Conservation (phyloP, 495 filamentous ascomycete genomes). For the Aspergillus homomorphus region DNA sequence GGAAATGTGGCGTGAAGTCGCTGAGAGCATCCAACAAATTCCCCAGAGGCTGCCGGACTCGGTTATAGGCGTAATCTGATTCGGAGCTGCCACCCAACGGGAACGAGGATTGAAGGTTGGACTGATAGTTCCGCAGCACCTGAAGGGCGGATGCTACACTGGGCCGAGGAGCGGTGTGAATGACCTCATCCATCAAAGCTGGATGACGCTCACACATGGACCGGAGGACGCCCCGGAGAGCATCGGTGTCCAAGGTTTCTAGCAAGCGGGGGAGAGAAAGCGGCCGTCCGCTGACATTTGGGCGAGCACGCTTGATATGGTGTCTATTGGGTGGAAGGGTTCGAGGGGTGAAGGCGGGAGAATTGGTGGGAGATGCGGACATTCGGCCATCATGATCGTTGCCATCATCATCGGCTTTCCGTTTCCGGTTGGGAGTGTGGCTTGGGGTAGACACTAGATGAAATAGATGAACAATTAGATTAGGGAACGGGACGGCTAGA, state of each 20-base stretch:
- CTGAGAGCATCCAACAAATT: slow-evolving; percentile 83
- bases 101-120: slow-evolving; percentile 71
- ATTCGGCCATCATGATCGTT: slow-evolving; percentile 70
- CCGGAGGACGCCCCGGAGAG: slow-evolving; percentile 76
- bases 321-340: slow-evolving; percentile 62
- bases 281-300: slow-evolving; percentile 73
- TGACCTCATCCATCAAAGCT: slow-evolving; percentile 68
- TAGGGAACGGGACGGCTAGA: neutral
- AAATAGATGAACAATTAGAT: slow-evolving; percentile 21
- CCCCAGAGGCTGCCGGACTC: slow-evolving; percentile 76
- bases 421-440: slow-evolving; percentile 64
- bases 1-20: slow-evolving; percentile 92
- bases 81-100: slow-evolving; percentile 78
- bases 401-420: slow-evolving; percentile 82
- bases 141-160: slow-evolving; percentile 73
- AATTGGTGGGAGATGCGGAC: slow-evolving; percentile 79
- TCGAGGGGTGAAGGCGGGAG: slow-evolving; percentile 67
- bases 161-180: slow-evolving; percentile 79
- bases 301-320: slow-evolving; percentile 56
- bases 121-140: slow-evolving; percentile 79
- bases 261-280: slow-evolving; percentile 78
- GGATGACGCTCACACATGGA: slow-evolving; percentile 88
- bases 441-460: slow-evolving; percentile 52
- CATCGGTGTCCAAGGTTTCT: slow-evolving; percentile 82
- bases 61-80: slow-evolving; percentile 93